phyloP scores from a whole-genome alignment of 2,329 filamentous ascomycete species.

The Fusarium neocosmosporiellum region DNA sequence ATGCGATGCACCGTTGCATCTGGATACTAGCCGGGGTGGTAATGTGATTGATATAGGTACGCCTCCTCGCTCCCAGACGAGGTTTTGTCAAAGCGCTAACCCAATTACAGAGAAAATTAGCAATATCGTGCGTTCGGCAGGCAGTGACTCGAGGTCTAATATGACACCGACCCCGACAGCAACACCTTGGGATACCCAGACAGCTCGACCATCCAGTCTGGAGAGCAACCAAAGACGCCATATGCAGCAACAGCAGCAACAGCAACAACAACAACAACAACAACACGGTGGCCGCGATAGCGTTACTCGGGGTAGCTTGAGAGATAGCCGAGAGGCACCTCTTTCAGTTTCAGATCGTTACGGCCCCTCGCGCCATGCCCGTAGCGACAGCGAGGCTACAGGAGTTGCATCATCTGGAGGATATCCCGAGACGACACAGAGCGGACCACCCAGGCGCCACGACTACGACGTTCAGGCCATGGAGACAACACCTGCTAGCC shows the following conservation, averaged over 20 bases:
- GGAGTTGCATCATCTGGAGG: constrained; percentile 80
- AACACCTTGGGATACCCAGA: constrained; percentile 73
- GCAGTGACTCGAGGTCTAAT: constrained; percentile 69
- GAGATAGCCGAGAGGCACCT: constrained; percentile 62
- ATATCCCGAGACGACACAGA: constrained; percentile 81
- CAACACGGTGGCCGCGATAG: constrained; percentile 49
- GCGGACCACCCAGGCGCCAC: constrained; percentile 77
- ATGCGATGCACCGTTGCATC: constrained; percentile 89
- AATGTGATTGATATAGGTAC: constrained; percentile 92
- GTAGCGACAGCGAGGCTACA: constrained; percentile 83
- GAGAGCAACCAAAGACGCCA: constrained; percentile 52
- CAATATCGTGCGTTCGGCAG: constrained; percentile 86
- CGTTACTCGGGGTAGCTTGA: constrained; percentile 53
- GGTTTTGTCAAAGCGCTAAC: constrained; percentile 42
- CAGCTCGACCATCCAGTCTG: constrained; percentile 65
- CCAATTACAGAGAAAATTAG: constrained; percentile 84
- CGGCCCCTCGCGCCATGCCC: constrained; percentile 67
- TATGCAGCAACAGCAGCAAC: constrained; percentile 42
- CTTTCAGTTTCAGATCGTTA: constrained; percentile 60
- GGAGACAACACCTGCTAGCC: constrained; percentile 85
- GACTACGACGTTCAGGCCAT: constrained; percentile 97
- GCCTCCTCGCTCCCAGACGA: constrained; percentile 35
- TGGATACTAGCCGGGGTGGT: constrained; percentile 92
- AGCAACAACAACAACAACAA: constrained; percentile 25
- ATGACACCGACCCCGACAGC: constrained; percentile 69